Conservation (phyloP, 2,329 filamentous ascomycete genomes). For the Diaporthe eres region DNA sequence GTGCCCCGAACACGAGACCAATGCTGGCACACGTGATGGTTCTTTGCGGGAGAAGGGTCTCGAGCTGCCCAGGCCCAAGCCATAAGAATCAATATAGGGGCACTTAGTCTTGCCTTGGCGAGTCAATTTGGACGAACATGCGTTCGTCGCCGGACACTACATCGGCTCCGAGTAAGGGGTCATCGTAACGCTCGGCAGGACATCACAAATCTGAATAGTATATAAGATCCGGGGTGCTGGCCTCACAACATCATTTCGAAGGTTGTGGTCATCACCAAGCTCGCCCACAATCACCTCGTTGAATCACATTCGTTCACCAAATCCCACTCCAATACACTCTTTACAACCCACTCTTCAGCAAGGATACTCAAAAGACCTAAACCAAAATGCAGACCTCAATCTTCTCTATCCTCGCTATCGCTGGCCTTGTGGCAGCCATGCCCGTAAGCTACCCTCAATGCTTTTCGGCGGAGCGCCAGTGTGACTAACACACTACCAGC, state of each 20-base stretch:
- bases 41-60: neutral
- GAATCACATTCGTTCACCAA: slow-evolving; percentile 9
- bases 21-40: neutral
- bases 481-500: neutral
- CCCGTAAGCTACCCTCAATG: neutral
- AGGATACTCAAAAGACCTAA: too few relatives aligned
- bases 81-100: neutral
- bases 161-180: neutral
- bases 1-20: neutral
- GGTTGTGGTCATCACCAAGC: neutral
- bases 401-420: slow-evolving; percentile 11
- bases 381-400: slow-evolving; percentile 20
- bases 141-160: neutral
- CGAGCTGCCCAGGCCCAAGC: neutral
- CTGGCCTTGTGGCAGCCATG: slow-evolving; percentile 17
- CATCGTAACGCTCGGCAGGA: neutral
- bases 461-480: neutral
- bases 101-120: neutral
- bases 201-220: neutral
- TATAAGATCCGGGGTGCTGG: neutral
- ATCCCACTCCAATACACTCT: neutral
- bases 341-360: neutral
- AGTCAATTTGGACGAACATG: slow-evolving; percentile 11
- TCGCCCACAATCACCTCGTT: neutral
- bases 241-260: neutral